These are phyloP conservation scores for Geranium brycei DNA, from an alignment of 345 rosid genomes.

Conservation along the genomic window DNA sequence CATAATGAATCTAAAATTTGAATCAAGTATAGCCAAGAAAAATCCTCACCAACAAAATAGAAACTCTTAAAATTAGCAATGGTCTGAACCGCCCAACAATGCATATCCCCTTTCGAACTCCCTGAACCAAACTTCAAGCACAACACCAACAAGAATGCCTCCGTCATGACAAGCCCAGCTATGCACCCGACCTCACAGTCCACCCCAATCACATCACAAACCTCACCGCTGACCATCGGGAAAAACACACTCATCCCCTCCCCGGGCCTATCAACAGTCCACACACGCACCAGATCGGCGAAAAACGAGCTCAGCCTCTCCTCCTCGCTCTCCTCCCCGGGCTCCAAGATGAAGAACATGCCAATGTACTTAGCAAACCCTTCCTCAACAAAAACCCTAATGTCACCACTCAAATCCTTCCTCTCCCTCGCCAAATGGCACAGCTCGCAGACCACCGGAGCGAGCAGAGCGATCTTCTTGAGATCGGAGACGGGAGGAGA, in stretches of 20 bases:
- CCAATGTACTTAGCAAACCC: constrained; percentile 37
- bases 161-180: constrained; percentile 61
- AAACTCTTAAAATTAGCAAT: constrained; percentile 35
- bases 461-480: constrained; percentile 38
- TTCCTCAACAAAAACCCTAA: constrained; percentile 42
- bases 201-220: constrained; percentile 21
- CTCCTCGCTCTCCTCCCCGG: constrained; percentile 18
- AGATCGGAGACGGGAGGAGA: constrained; percentile 29
- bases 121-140: constrained; percentile 40
- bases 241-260: constrained; percentile 38
- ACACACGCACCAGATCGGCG: constrained; percentile 34
- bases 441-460: constrained; percentile 50
- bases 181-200: constrained; percentile 35
- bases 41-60: constrained; percentile 45
- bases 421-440: constrained; percentile 13
- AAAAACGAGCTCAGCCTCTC: constrained; percentile 32
- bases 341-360: constrained; percentile 11
- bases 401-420: constrained; percentile 19
- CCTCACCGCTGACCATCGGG: constrained; percentile 31
- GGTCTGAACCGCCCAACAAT: constrained; percentile 26
- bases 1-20: neutral
- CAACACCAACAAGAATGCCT: constrained; percentile 38
- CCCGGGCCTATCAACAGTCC: constrained; percentile 39
- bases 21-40: neutral
- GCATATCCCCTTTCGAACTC: constrained; percentile 22